These are phyloP conservation scores for Lactarius quietus DNA, from an alignment of 768 basidiomycete genomes.

Conservation along the genomic window DNA sequence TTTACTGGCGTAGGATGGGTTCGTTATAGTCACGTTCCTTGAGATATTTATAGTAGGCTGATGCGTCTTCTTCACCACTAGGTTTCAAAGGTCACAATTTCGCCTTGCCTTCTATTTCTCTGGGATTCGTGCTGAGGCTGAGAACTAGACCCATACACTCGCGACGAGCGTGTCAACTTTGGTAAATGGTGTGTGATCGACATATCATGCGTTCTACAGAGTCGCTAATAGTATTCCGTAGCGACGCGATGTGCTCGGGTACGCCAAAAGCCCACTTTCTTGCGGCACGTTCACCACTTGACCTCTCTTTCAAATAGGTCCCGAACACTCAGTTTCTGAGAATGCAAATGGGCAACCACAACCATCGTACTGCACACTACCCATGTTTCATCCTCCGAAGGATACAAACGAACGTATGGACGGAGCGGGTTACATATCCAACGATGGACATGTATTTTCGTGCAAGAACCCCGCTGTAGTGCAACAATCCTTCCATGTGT, in stretches of 20 bases:
- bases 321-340: conserved; percentile 42
- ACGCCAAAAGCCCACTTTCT: neutral
- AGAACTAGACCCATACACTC: conserved; percentile 51
- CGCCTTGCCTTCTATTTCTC: neutral
- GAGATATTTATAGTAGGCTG: neutral
- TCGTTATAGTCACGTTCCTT: conserved; percentile 21
- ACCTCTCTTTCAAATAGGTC: conserved; percentile 39
- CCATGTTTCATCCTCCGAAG: conserved; percentile 47
- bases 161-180: conserved; percentile 51
- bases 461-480: conserved; percentile 53
- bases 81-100: conserved; percentile 49
- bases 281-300: neutral
- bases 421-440: conserved; percentile 37
- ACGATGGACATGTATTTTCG: conserved; percentile 52
- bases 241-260: conserved; percentile 54
- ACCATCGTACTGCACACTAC: conserved; percentile 37
- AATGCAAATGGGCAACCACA: conserved; percentile 40
- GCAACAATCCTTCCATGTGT: conserved; percentile 60
- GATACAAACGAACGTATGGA: conserved; percentile 31
- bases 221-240: conserved; percentile 24
- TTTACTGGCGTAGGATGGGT: conserved; percentile 60
- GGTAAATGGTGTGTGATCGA: conserved; percentile 44
- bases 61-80: conserved; percentile 22
- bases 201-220: neutral
- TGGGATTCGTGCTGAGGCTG: neutral